Evolutionary conservation across 352 stramenopile species (phyloP).

Genomic region (Globisporangium spinosum): DNA sequence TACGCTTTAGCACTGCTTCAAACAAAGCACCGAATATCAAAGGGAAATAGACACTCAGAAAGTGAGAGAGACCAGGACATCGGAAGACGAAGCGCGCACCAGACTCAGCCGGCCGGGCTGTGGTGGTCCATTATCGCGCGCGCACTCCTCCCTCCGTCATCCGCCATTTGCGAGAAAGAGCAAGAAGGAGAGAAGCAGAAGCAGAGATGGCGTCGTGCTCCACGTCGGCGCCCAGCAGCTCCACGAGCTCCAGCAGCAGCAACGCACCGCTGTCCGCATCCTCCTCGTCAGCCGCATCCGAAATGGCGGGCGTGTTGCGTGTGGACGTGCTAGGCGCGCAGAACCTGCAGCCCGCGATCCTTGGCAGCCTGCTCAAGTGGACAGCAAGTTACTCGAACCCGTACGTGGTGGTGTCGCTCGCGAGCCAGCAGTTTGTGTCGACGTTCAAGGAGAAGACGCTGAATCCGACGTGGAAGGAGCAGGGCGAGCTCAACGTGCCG

Average conservation of each 20-base stretch:
- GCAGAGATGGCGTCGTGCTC: slow-evolving; percentile 35
- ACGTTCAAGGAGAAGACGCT: slow-evolving; percentile 44
- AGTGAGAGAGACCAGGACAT: not conserved
- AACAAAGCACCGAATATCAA: not conserved
- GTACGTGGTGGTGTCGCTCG: slow-evolving; percentile 56
- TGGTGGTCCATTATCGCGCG: slow-evolving; percentile 5
- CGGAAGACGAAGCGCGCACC: slow-evolving; percentile 4
- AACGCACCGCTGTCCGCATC: slow-evolving; percentile 10
- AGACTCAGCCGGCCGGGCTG: not conserved
- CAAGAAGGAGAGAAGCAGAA: slow-evolving; percentile 7
- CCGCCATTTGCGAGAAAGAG: slow-evolving; percentile 1
- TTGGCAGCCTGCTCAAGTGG: slow-evolving; percentile 67
- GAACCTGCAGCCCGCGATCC: slow-evolving; percentile 52
- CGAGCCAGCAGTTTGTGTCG: slow-evolving; percentile 50
- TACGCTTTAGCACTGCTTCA: not conserved
- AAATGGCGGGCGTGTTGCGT: slow-evolving; percentile 40
- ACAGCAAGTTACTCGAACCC: slow-evolving; percentile 65
- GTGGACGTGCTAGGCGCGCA: slow-evolving; percentile 58
- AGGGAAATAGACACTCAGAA: not conserved
- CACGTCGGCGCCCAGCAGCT: not conserved
- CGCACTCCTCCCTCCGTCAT: not conserved
- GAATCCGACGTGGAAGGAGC: slow-evolving; percentile 68
- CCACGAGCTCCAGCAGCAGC: slow-evolving; percentile 5
- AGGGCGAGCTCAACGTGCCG: slow-evolving; percentile 42
- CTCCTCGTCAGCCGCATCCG: not conserved